Conservation (phyloP, 2,329 filamentous ascomycete species). For the Aspergillus floridensis region DNA sequence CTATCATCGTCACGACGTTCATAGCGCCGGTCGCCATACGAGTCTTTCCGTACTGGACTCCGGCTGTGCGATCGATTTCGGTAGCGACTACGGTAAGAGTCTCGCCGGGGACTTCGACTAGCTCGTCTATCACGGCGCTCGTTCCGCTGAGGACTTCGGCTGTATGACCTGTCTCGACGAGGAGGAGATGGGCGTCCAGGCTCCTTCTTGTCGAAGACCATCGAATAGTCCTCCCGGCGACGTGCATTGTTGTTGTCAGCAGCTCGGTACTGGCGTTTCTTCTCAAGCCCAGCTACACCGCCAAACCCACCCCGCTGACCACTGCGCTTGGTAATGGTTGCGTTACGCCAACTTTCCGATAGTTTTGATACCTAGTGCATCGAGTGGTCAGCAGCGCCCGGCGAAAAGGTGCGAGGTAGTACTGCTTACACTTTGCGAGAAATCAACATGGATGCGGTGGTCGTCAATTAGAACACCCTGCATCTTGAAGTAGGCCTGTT, state of each 20-base stretch:
- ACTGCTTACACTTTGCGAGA: slow-evolving; percentile 81
- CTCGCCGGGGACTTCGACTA: slow-evolving; percentile 29
- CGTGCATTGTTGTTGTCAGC: slow-evolving; percentile 54
- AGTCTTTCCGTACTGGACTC: slow-evolving; percentile 27
- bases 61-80: slow-evolving; percentile 37
- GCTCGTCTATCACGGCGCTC: slow-evolving; percentile 31
- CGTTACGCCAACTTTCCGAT: slow-evolving; percentile 83
- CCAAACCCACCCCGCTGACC: slow-evolving; percentile 76
- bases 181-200: slow-evolving; percentile 12
- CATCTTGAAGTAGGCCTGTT: slow-evolving; percentile 98
- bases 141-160: slow-evolving; percentile 46
- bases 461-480: slow-evolving; percentile 96
- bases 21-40: slow-evolving; percentile 29
- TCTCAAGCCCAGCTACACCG: slow-evolving; percentile 82
- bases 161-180: slow-evolving; percentile 33
- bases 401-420: not conserved
- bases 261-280: slow-evolving; percentile 84
- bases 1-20: slow-evolving; percentile 29
- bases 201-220: slow-evolving; percentile 69
- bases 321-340: slow-evolving; percentile 76
- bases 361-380: slow-evolving; percentile 62
- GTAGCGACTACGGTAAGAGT: slow-evolving; percentile 34
- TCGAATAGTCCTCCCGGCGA: slow-evolving; percentile 61
- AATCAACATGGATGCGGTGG: slow-evolving; percentile 95
- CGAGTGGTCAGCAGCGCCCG: slow-evolving; percentile 20